Percentiles rank a stretch among this genome's conserved stretches.
These are phyloP conservation scores for Lactarius psammicola DNA, from an alignment of 768 basidiomycete genomes.

Conservation along the genomic window DNA sequence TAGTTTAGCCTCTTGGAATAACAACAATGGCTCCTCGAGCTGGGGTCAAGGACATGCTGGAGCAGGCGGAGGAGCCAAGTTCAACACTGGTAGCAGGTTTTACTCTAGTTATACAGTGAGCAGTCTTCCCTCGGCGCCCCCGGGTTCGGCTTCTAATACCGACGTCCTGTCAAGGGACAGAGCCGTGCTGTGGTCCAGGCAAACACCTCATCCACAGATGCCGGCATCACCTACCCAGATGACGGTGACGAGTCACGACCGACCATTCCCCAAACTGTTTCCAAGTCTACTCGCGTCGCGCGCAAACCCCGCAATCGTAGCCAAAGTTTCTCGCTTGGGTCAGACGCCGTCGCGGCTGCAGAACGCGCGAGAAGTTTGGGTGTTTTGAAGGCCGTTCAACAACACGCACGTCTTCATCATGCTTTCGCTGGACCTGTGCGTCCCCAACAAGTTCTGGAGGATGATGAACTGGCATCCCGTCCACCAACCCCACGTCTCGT, in stretches of 20 bases:
- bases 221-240: conserved; percentile 47
- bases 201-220: conserved; percentile 58
- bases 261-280: conserved; percentile 32
- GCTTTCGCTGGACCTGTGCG: conserved; percentile 41
- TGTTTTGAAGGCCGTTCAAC: conserved; percentile 61
- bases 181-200: conserved; percentile 74
- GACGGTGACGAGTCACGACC: conserved; percentile 52
- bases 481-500: conserved; percentile 36
- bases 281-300: conserved; percentile 29
- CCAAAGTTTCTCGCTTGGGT: conserved; percentile 55
- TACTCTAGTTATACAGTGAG: conserved; percentile 66
- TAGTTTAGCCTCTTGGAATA: conserved; percentile 44
- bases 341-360: conserved; percentile 42
- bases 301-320: conserved; percentile 50
- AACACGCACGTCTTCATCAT: conserved; percentile 61
- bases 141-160: not conserved
- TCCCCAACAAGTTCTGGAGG: conserved; percentile 12
- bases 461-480: conserved; percentile 27
- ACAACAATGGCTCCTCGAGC: conserved; percentile 46
- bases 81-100: conserved; percentile 68
- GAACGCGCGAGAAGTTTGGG: conserved; percentile 43
- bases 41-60: conserved; percentile 60
- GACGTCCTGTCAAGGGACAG: conserved; percentile 47
- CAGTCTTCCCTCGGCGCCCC: conserved; percentile 20
- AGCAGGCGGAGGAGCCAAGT: conserved; percentile 65